phyloP scores from a whole-genome alignment of 495 filamentous ascomycete species.

The Neurospora sp. region DNA sequence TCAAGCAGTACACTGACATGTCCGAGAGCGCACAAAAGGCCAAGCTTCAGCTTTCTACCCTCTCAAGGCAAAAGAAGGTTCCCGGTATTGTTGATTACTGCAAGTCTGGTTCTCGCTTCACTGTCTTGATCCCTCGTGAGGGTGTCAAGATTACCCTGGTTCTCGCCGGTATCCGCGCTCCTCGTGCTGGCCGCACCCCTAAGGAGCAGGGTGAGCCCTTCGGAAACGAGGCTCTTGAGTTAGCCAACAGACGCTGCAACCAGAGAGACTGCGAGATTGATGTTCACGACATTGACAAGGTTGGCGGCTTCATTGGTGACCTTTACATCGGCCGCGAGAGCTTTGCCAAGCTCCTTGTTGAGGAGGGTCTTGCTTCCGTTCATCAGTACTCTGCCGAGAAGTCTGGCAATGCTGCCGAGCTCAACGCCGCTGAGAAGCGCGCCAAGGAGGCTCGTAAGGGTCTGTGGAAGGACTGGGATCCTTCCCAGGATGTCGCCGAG shows the following conservation, averaged over 20 bases:
- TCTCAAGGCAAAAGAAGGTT: slow-evolving; percentile 85
- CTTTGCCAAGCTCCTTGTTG: slow-evolving; percentile 86
- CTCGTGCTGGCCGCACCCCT: slow-evolving; percentile 72
- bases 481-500: slow-evolving; percentile 61
- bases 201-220: slow-evolving; percentile 85
- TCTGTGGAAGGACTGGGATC: slow-evolving; percentile 90
- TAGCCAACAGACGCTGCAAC: slow-evolving; percentile 76
- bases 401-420: slow-evolving; percentile 77
- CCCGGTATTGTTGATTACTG: slow-evolving; percentile 94
- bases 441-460: slow-evolving; percentile 84
- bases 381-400: slow-evolving; percentile 94
- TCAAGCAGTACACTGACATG: slow-evolving; percentile 74
- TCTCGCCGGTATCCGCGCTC: slow-evolving; percentile 87
- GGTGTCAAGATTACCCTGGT: slow-evolving; percentile 93
- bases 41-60: slow-evolving; percentile 77
- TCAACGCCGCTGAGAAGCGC: slow-evolving; percentile 73
- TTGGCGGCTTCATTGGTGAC: slow-evolving; percentile 93
- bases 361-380: slow-evolving; percentile 86
- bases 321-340: slow-evolving; percentile 92
- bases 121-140: slow-evolving; percentile 82
- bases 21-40: slow-evolving; percentile 91
- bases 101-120: slow-evolving; percentile 91
- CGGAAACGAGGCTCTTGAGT: slow-evolving; percentile 86
- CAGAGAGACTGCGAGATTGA: slow-evolving; percentile 97
- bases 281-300: slow-evolving; percentile 88